Conservation (phyloP, 75 land plant species). For the Chamaecyparis obtusa region DNA sequence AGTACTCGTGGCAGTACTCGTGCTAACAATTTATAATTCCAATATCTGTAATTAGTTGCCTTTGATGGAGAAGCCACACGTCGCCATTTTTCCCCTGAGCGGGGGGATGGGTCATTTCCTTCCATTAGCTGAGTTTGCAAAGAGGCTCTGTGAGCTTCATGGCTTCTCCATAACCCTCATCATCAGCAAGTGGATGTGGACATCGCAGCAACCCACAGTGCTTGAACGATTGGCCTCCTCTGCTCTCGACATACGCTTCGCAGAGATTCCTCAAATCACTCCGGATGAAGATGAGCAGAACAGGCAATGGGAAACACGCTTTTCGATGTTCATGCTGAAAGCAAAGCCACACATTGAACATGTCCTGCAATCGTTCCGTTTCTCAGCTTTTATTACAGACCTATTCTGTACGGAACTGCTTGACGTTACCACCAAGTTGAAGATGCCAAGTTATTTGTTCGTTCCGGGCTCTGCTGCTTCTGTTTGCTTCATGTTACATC, state of each 20-base stretch:
- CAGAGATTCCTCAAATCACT: background rate
- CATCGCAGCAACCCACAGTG: background rate
- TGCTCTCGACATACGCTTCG: background rate
- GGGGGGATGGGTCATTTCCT: no score
- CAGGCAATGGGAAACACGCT: background rate
- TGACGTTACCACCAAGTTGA: slow-evolving; percentile 24
- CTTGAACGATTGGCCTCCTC: background rate
- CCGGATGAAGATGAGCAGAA: background rate
- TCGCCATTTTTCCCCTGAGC: slow-evolving; percentile 30
- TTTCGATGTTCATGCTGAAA: background rate
- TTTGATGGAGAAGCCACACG: slow-evolving; percentile 14
- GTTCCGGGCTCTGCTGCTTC: slow-evolving; percentile 21
- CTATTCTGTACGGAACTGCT: slow-evolving; percentile 16
- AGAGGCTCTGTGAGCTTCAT: slow-evolving; percentile 31
- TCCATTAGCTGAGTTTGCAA: slow-evolving; percentile 54
- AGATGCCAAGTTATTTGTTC: slow-evolving; percentile 33
- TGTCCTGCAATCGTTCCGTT: background rate
- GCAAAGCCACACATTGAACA: background rate
- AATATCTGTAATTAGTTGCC: no score
- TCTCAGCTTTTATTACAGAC: slow-evolving; percentile 49
- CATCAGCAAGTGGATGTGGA: background rate
- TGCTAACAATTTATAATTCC: no score
- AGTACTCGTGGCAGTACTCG: no score
- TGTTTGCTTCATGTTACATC: slow-evolving; percentile 19
- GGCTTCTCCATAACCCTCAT: slow-evolving; percentile 30